Evolutionary conservation across 345 rosid species (phyloP), one percentile per base, ranked within the genome.

Genomic region (Leavenworthia alabamica): DNA sequence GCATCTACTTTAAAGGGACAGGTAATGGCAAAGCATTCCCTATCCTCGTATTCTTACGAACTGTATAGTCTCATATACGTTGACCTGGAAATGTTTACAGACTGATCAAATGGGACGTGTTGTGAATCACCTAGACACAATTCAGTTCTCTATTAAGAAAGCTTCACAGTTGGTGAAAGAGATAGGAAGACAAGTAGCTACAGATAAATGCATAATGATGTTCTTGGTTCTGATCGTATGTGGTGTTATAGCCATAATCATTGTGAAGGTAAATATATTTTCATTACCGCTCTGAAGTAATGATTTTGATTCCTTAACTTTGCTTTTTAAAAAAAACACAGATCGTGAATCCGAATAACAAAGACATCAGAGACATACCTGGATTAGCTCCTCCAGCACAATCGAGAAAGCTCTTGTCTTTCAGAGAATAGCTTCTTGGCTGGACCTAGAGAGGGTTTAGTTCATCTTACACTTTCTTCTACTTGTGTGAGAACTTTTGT

Each of bases 101-200:
- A 86, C 99, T 15, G 99, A 92, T 37, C 99, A 93, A 93, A 93
- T 93, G 99, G 99, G 93, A 3, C 87, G 91, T 1, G 82, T 89
- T 49, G 97, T 86, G 29, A 85, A 93, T 49, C 79, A 89, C 75
- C 82, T 93, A 35, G 97, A 93, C 74, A 92, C 97, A 3, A 86
- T 92, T 74, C 99, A 92, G 56, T 92, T 92, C 76, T 92, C 98
- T 23, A 81, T 92, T 65, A 92, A 92, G 82, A 92, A 92, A 73
- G 97, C 96, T 31, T 86, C 98, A 1, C 93, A 92, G 80, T 81
- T 89, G 1, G 98, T 92, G 77, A 86, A 86, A 85, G 98, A 89
- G 80, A 92, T 92, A 10, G 95, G 97, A 36, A 82, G 95, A 75
- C 98, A 86, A 96, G 95, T 91, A 59, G 98, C 98, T 8, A 84